Base-by-base conservation (phyloP, 805 yeast genomes). In the Metschnikowia lachancei region DNA sequence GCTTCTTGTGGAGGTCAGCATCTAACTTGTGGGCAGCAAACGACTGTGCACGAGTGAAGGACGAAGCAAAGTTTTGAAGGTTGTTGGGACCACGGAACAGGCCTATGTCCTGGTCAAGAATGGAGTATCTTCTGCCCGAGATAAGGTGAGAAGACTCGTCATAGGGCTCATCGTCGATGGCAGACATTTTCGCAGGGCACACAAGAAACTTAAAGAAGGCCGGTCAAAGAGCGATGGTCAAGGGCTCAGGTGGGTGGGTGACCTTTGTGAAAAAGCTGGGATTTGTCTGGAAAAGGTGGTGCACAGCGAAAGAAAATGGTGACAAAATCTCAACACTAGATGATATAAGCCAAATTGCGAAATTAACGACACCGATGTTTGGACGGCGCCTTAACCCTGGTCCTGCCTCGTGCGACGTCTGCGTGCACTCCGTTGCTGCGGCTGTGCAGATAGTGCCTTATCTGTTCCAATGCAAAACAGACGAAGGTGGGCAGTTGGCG, bases 1-100 rank as follows among this genome's bases (percentile, higher is more conserved):
- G 68, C 26, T 76, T 67, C 18, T 81, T 77, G 56, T 74, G 78
- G 54, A 85, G 80, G 30, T 76, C 72, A 22, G 76, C 74, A 54
- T 78, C 83, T 24, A 77, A 56, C 43, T 67, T 67, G 20, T 63
- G 60, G 11, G 81, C 77, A 40, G 77, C 72, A 61, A 75, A 78
- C 39, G 46, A 45, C 61, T 87, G 92, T 1, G 95, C 94, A 61
- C 96, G 76, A 33, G 81, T 77, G 59, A 76, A 81, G 0, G 95
- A 87, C 12, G 87, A 80, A 1, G 95, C 95, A 66, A 88, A 88
- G 45, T 86, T 81, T 47, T 83, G 81, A 35, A 88, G 62, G 24
- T 94, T 85, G 64, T 85, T 85, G 14, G 74, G 72, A 38, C 88
- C 85, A 58, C 74, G 74, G 60, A 80, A 81, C 16, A 85, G 81